Conservation (phyloP, 1,284 basidiomycete species). For the Cystobasidium sp. region DNA sequence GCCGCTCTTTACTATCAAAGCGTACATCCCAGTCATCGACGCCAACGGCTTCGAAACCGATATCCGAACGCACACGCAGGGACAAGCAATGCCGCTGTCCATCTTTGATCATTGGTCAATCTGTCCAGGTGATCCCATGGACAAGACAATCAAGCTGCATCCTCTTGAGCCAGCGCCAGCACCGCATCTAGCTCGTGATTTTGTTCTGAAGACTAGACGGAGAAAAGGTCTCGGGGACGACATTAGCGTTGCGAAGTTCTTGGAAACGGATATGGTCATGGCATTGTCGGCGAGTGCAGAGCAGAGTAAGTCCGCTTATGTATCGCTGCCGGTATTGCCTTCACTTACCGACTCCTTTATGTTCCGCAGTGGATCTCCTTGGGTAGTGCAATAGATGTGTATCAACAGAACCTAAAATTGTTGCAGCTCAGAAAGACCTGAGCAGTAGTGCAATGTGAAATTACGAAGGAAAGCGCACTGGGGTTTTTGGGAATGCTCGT, state of each 20-base stretch:
- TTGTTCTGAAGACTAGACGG: conserved; percentile 93
- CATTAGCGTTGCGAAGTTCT: conserved; percentile 45
- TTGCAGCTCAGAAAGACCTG: neutral
- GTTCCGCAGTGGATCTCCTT: conserved; percentile 32
- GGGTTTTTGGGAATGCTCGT: too few relatives aligned
- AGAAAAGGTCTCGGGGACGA: conserved; percentile 71
- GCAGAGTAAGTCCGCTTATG: conserved; percentile 20
- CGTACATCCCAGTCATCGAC: conserved; percentile 95
- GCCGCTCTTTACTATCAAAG: conserved; percentile 95
- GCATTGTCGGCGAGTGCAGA: conserved; percentile 35
- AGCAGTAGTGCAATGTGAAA: neutral
- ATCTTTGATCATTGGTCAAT: conserved; percentile 98
- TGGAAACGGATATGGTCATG: conserved; percentile 45
- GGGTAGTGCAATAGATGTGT: conserved; percentile 24
- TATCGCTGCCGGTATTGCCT: neutral
- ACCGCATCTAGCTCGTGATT: conserved; percentile 72
- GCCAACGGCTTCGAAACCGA: conserved; percentile 99
- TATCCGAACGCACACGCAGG: conserved; percentile 92
- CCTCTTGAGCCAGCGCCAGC: conserved; percentile 96
- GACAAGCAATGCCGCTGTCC: conserved; percentile 95
- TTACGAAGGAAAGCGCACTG: too few relatives aligned
- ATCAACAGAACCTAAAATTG: neutral
- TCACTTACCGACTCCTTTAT: neutral
- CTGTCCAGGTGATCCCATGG: conserved; percentile 83
- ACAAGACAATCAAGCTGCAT: conserved; percentile 89